These are phyloP conservation scores for Fusarium neocosmosporiellum DNA, from an alignment of 2,329 filamentous ascomycete species.

Conservation along the genomic window DNA sequence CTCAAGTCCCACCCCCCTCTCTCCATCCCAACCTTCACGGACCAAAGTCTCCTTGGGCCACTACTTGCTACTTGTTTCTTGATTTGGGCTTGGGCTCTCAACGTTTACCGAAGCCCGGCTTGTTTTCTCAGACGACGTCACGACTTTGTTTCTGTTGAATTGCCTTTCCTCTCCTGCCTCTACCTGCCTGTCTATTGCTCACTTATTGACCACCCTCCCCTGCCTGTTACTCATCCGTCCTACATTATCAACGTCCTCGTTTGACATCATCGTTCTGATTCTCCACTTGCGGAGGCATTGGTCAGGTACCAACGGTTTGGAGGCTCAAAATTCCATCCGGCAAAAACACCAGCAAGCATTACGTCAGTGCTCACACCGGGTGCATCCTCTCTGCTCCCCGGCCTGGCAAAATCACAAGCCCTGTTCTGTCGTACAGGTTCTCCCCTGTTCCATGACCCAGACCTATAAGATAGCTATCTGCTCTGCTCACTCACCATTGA, in stretches of 20 bases:
- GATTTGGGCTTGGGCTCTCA: background rate
- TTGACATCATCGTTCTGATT: slow-evolving; percentile 17
- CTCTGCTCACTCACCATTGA: slow-evolving; percentile 2
- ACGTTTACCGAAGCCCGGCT: slow-evolving; percentile 28
- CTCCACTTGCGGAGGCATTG: slow-evolving; percentile 27
- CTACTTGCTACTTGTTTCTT: background rate
- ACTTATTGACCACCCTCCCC: background rate
- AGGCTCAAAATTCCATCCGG: slow-evolving; percentile 26
- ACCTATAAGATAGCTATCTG: slow-evolving; percentile 7
- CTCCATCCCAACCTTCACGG: slow-evolving; percentile 32
- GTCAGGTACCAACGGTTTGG: slow-evolving; percentile 33
- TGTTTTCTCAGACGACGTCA: slow-evolving; percentile 38
- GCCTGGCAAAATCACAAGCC: slow-evolving; percentile 16
- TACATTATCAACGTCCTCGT: background rate
- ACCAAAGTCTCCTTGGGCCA: slow-evolving; percentile 44
- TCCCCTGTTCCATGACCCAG: slow-evolving; percentile 17
- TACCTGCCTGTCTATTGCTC: background rate
- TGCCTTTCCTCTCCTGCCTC: background rate
- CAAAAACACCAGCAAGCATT: slow-evolving; percentile 34
- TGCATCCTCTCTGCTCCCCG: slow-evolving; percentile 34
- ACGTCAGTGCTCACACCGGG: slow-evolving; percentile 38
- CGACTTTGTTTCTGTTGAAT: slow-evolving; percentile 29
- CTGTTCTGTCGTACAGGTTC: slow-evolving; percentile 12
- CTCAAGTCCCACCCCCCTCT: slow-evolving; percentile 18
- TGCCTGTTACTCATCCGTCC: background rate